Evolutionary conservation across 768 basidiomycete species (phyloP).

Genomic region (Suillus occidentalis): DNA sequence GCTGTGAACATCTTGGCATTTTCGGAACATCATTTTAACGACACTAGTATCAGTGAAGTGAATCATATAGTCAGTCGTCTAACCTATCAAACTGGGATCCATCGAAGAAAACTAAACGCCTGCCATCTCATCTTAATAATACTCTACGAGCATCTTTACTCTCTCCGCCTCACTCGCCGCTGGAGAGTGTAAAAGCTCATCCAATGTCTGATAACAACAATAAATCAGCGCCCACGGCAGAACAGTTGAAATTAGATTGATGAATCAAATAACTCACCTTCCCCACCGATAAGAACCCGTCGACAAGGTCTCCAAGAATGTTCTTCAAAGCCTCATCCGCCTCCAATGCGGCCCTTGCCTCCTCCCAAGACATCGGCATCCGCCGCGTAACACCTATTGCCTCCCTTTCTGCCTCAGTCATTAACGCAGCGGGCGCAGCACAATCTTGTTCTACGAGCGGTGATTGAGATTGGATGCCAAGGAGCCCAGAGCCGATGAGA

Average conservation of each 20-base stretch:
- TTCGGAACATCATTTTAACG: background rate
- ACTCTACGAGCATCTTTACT: background rate
- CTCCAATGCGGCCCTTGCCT: slow-evolving; percentile 44
- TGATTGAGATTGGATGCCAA: slow-evolving; percentile 44
- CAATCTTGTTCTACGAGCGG: slow-evolving; percentile 42
- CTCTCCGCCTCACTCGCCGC: background rate
- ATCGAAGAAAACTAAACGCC: background rate
- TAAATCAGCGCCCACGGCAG: background rate
- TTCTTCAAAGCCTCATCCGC: slow-evolving; percentile 37
- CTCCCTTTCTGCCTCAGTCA: slow-evolving; percentile 45
- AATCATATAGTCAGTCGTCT: background rate
- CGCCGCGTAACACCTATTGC: slow-evolving; percentile 48
- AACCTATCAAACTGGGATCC: background rate
- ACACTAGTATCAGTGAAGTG: background rate
- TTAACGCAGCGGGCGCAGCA: slow-evolving; percentile 37
- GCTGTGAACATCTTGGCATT: background rate
- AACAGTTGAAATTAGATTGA: background rate
- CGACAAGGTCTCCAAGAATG: slow-evolving; percentile 46
- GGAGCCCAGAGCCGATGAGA: slow-evolving; percentile 52
- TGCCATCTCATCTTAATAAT: background rate
- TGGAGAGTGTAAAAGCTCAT: background rate
- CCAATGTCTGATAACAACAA: background rate
- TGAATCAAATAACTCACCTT: slow-evolving; percentile 36
- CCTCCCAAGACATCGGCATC: slow-evolving; percentile 50
- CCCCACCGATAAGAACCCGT: slow-evolving; percentile 49